A percentile compares a stretch with the other conserved stretches of the same genome.
These are phyloP conservation scores for Raphanus raphanistrum DNA, from an alignment of 345 rosid genomes.

Conservation along the genomic window DNA sequence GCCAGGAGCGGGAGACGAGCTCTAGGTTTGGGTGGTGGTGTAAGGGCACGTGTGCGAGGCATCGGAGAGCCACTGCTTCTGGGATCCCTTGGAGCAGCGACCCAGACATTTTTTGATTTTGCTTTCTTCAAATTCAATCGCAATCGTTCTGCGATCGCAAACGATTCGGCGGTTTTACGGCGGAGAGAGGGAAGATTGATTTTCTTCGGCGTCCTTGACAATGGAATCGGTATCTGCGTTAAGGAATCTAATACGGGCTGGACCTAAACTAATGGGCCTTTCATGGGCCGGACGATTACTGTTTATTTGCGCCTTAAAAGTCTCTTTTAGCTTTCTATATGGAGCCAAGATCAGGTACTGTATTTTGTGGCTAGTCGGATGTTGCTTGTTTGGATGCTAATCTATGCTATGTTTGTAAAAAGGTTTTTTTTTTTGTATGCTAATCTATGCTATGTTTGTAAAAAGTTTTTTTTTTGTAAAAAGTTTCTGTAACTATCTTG, in stretches of 20 bases:
- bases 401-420: too few relatives aligned
- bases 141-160: neutral
- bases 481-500: neutral
- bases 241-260: conserved; percentile 2
- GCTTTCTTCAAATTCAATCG: neutral
- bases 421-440: too few relatives aligned
- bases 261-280: conserved; percentile 1
- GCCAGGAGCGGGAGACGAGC: conserved; percentile 89
- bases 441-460: too few relatives aligned
- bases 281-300: neutral
- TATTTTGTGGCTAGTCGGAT: neutral
- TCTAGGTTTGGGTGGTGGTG: conserved; percentile 70
- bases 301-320: neutral
- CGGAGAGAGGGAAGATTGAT: neutral
- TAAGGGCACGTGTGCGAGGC: conserved; percentile 85
- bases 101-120: conserved; percentile 55
- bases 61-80: conserved; percentile 83
- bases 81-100: conserved; percentile 84
- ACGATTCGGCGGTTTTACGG: neutral
- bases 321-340: neutral
- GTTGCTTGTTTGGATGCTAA: too few relatives aligned
- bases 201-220: conserved; percentile 6
- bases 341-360: neutral
- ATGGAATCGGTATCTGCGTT: conserved; percentile 18
- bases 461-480: neutral